Base-by-base conservation (phyloP, 2,329 filamentous ascomycete genomes). In the Stagonosporopsis tanaceti region DNA sequence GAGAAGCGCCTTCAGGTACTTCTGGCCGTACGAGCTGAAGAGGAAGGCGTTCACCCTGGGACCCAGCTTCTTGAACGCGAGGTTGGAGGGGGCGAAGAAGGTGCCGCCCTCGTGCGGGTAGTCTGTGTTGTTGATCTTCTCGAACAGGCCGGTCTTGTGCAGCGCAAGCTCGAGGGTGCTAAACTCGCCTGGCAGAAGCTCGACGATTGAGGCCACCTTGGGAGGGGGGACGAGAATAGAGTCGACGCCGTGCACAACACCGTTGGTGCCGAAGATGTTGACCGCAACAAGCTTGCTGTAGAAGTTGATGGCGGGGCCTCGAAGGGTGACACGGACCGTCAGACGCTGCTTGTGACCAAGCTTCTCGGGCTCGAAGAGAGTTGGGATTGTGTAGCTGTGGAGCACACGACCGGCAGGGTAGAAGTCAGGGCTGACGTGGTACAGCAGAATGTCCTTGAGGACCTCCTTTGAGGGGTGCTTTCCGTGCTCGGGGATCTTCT, bases 11-110 rank as follows among this genome's bases (percentile, higher is more conserved):
- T 85, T 87, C 17, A 97, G 84, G 72, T 92, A 96, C 74, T 88
- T 88, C 62, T 84, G 80, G 1, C 93, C 93, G 50, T 82, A 84
- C 27, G 85, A 81, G 57, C 89, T 91, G 83, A 97, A 97, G 4
- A 97, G 82, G 82, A 96, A 97, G 22, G 88, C 90, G 71, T 94
- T 96, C 67, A 89, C 85, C 53, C 75, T 81, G 1, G 85, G 83
- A 0, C 92, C 92, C 1, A 97, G 87, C 63, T 85, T 85, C 67
- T 84, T 72, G 80, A 94, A 97, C n/a, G 93, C 93, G 4, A 77
- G 79, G 82, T 97, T 97, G 42, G 84, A 86, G 0, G 93, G 93
- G 0, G 90, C 90, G 68, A 97, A 96, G 59, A 95, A 73, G 2
- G 93, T 97, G 37, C 87, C 87, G 34, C 92, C 92, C 2, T 80